Conservation (phyloP, 1,284 basidiomycete genomes). For the Boletus holoroseus region DNA sequence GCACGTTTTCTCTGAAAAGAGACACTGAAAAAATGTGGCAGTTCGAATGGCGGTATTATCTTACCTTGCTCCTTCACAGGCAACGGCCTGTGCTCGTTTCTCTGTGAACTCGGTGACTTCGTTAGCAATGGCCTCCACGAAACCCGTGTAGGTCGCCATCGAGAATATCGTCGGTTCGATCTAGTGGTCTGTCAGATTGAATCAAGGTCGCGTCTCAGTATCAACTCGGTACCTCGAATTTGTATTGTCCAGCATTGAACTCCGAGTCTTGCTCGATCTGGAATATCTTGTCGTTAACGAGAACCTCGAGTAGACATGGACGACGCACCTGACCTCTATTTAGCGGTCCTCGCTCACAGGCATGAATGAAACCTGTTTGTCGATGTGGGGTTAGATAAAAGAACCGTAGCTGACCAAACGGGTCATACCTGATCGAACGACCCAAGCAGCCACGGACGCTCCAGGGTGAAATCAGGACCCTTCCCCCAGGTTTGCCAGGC, state of each 20-base stretch:
- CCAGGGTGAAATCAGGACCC: constrained; percentile 42
- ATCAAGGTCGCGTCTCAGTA: not conserved
- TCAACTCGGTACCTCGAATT: constrained; percentile 42
- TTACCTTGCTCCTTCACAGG: constrained; percentile 41
- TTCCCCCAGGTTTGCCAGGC: constrained; percentile 61
- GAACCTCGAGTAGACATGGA: not conserved
- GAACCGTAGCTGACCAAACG: not conserved
- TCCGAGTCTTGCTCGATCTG: constrained; percentile 51
- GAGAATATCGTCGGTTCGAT: constrained; percentile 49
- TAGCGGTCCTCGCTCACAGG: constrained; percentile 45
- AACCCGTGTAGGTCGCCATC: constrained; percentile 46
- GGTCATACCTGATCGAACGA: constrained; percentile 57
- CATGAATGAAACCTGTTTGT: constrained; percentile 42
- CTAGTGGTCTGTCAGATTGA: constrained; percentile 27
- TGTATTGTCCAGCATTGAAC: constrained; percentile 59
- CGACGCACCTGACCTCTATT: constrained; percentile 31
- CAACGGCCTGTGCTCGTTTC: constrained; percentile 36
- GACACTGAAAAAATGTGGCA: not conserved
- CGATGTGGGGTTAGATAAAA: not conserved
- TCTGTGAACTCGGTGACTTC: constrained; percentile 44
- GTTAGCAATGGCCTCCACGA: constrained; percentile 39
- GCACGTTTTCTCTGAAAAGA: constrained; percentile 17
- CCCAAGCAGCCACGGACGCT: constrained; percentile 55
- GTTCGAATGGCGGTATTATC: constrained; percentile 3
- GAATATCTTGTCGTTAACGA: constrained; percentile 5